A percentile compares a stretch with the other conserved stretches of the same genome.
Evolutionary conservation across 331 rosid genomes (phyloP).

Genomic region (Rhamnella rubrinervis): DNA sequence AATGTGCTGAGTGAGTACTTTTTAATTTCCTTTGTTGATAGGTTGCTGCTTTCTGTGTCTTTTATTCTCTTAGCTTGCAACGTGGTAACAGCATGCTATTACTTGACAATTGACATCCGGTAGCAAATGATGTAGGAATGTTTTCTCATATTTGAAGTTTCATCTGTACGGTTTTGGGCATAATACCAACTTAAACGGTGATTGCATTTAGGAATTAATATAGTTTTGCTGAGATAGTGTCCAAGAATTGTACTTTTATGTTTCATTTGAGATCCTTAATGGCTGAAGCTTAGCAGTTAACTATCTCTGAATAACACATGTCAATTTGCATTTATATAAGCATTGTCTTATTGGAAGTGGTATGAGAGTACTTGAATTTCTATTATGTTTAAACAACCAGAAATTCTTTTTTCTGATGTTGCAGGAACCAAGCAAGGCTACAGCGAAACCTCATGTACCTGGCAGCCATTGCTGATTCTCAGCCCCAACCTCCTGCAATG

Average conservation of each 20-base stretch:
- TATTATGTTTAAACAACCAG: not conserved
- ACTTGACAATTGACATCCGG: not conserved
- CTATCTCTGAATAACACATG: not conserved
- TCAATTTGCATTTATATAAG: not conserved
- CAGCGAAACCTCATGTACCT: slow-evolving; percentile 98
- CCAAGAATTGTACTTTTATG: not conserved
- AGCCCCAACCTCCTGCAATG: slow-evolving; percentile 88
- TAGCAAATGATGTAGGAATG: not conserved
- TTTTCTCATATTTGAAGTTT: not conserved
- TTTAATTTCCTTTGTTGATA: not conserved
- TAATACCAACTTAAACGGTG: no score
- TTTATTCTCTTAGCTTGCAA: slow-evolving; percentile 8
- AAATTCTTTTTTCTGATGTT: not conserved
- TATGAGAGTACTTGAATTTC: not conserved
- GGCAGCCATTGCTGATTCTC: slow-evolving; percentile 99
- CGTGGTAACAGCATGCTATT: not conserved
- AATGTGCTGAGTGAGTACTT: slow-evolving; percentile 92
- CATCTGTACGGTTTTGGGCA: no score
- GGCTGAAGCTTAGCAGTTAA: not conserved
- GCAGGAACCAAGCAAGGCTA: slow-evolving; percentile 94
- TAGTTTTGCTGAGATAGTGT: not conserved
- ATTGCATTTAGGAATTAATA: no score
- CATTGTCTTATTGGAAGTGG: not conserved
- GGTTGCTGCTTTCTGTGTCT: slow-evolving; percentile 9
- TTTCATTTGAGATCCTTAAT: not conserved